Percentiles rank a stretch among this genome's conserved stretches.
Conservation (phyloP, 768 basidiomycete species). For the Termitomyces sp. region DNA sequence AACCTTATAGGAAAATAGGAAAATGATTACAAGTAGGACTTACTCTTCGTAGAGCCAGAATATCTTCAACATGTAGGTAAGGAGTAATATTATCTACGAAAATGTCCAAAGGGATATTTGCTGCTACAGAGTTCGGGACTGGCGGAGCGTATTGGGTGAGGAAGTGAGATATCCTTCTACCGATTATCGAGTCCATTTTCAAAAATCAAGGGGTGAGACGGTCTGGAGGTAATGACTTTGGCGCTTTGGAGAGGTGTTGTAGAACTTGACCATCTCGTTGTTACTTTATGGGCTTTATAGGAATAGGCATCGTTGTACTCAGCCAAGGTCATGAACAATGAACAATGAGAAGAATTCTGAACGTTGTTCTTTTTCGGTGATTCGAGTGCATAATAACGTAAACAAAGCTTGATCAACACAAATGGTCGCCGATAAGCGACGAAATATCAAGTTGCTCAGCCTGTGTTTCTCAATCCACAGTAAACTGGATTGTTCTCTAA, state of each 20-base stretch:
- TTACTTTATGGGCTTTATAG: not conserved
- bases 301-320: not conserved
- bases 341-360: no score
- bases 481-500: no score
- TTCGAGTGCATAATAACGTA: no score
- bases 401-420: no score
- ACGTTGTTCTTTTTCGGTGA: no score
- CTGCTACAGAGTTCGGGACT: not conserved
- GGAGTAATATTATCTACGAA: constrained; percentile 41
- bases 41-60: constrained; percentile 42
- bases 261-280: not conserved
- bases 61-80: constrained; percentile 41
- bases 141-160: not conserved
- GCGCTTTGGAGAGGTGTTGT: not conserved
- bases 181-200: not conserved
- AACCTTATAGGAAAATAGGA: not conserved
- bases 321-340: not conserved
- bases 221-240: no score
- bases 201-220: not conserved
- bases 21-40: constrained; percentile 10
- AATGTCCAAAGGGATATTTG: constrained; percentile 11
- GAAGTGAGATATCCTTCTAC: not conserved
- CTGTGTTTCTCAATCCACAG: no score
- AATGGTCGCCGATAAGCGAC: no score
- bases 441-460: no score